Conservation (phyloP, 2,329 filamentous ascomycete species). For the Calonectria pseudoreteaudii region DNA sequence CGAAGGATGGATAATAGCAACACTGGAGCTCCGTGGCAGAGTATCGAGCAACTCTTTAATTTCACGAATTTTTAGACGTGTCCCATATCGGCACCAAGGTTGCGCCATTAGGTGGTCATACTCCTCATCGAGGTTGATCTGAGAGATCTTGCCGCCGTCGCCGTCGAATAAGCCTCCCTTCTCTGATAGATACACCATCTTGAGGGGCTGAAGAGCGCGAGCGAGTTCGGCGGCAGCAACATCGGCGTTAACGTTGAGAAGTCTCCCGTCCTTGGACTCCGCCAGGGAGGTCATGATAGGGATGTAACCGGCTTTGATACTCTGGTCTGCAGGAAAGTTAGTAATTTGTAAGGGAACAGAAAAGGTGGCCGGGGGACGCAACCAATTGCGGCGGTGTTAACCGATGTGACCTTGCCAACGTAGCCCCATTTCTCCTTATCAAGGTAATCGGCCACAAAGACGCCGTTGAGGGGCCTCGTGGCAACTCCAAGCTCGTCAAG, state of each 20-base stretch:
- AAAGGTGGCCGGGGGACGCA: not conserved
- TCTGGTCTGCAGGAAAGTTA: slow-evolving; percentile 66
- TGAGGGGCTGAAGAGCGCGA: slow-evolving; percentile 87
- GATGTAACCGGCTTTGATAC: slow-evolving; percentile 90
- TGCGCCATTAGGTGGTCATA: slow-evolving; percentile 93
- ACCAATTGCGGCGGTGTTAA: slow-evolving; percentile 87
- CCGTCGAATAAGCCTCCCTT: slow-evolving; percentile 97
- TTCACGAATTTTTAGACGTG: slow-evolving; percentile 95
- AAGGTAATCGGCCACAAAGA: slow-evolving; percentile 94
- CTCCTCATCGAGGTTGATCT: slow-evolving; percentile 97
- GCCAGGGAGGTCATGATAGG: slow-evolving; percentile 97
- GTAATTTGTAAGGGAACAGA: not conserved
- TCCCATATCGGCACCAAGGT: slow-evolving; percentile 95
- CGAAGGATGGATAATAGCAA: slow-evolving; percentile 96
- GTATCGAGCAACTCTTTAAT: slow-evolving; percentile 95
- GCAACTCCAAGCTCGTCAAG: slow-evolving; percentile 91
- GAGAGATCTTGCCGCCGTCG: slow-evolving; percentile 91
- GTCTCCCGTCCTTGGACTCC: slow-evolving; percentile 89
- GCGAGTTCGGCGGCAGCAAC: slow-evolving; percentile 95
- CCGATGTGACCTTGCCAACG: slow-evolving; percentile 93
- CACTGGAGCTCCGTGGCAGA: slow-evolving; percentile 90
- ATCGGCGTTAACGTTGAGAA: slow-evolving; percentile 98
- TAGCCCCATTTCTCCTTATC: slow-evolving; percentile 97
- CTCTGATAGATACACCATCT: slow-evolving; percentile 97
- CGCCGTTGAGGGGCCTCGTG: slow-evolving; percentile 89